Conservation (phyloP, 176 grass and related monocot genomes). For the Carex littledalei region DNA sequence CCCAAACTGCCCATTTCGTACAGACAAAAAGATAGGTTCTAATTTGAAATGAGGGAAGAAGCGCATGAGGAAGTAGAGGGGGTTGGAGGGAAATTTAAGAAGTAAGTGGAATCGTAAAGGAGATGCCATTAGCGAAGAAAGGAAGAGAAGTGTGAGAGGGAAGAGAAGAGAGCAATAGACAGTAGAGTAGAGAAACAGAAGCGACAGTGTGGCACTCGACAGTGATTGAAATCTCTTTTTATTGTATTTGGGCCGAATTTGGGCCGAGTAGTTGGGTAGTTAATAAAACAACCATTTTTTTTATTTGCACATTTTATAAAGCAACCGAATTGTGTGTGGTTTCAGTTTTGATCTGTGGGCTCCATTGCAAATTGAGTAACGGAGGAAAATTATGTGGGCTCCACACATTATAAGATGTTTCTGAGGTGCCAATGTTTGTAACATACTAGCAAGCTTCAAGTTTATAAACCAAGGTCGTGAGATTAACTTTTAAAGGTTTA, state of each 20-base stretch:
- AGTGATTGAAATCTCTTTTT: background rate
- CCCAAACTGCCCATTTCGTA: slow-evolving; percentile 68
- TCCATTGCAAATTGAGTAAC: background rate
- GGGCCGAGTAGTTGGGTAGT: background rate
- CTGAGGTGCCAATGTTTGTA: background rate
- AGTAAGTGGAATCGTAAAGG: slow-evolving; percentile 16
- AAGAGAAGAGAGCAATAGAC: background rate
- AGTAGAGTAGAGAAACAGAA: background rate
- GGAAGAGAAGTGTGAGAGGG: slow-evolving; percentile 1
- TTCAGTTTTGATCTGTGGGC: background rate
- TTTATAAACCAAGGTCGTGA: background rate
- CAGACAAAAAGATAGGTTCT: background rate
- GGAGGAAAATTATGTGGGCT: background rate
- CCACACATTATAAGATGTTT: background rate
- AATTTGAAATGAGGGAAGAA: background rate
- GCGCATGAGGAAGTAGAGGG: background rate
- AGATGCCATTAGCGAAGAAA: slow-evolving; percentile 12
- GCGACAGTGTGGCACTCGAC: background rate
- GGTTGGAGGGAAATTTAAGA: slow-evolving; percentile 29
- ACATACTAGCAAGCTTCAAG: background rate
- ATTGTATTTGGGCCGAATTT: background rate
- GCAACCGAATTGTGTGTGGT: background rate
- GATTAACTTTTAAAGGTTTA: background rate
- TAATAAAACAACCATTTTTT: background rate
- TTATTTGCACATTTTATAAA: background rate